These are phyloP conservation scores for Metschnikowia aberdeeniae DNA, from an alignment of 805 yeast genomes.

Conservation along the genomic window DNA sequence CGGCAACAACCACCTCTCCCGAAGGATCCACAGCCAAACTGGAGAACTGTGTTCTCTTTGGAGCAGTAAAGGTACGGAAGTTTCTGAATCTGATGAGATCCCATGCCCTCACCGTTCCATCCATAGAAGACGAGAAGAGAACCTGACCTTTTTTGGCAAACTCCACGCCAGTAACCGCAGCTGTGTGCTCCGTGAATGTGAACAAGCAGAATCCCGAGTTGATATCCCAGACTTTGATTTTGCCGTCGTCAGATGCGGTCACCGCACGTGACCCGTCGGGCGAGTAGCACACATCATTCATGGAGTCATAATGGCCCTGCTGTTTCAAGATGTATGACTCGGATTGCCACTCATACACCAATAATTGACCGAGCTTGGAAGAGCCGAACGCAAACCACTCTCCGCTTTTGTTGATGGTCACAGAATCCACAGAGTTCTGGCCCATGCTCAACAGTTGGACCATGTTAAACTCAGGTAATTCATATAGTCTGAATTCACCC, in stretches of 20 bases:
- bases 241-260: constrained; percentile 96
- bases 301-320: constrained; percentile 94
- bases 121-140: constrained; percentile 83
- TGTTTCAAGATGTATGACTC: constrained; percentile 93
- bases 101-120: constrained; percentile 98
- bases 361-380: constrained; percentile 79
- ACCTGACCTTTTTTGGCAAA: constrained; percentile 91
- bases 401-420: constrained; percentile 74
- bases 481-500: constrained; percentile 90
- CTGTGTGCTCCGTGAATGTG: constrained; percentile 86
- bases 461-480: constrained; percentile 72
- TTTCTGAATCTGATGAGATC: constrained; percentile 89
- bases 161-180: constrained; percentile 82
- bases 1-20: constrained; percentile 95
- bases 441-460: constrained; percentile 91
- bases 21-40: constrained; percentile 93
- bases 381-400: constrained; percentile 99
- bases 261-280: constrained; percentile 93
- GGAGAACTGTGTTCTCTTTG: constrained; percentile 81
- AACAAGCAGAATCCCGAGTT: constrained; percentile 87
- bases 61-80: constrained; percentile 90
- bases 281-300: constrained; percentile 79
- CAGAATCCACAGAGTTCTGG: constrained; percentile 81
- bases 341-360: constrained; percentile 98
- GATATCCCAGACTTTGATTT: constrained; percentile 94